Conservation (phyloP, 2,329 filamentous ascomycete genomes). For the Berkeleyomyces rouxiae region DNA sequence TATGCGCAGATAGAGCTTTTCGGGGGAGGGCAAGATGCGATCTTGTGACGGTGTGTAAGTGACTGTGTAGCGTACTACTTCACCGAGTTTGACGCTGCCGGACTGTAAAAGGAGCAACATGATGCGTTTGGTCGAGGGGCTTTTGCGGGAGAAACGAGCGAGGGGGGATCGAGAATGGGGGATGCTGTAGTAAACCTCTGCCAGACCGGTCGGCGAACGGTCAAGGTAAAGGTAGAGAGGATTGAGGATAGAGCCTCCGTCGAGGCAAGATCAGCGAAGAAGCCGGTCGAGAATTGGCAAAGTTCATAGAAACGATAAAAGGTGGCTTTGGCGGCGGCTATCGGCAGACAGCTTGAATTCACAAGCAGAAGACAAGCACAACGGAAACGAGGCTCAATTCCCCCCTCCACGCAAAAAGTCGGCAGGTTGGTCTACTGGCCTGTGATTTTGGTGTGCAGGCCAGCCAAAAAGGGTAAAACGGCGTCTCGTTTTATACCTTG, state of each 20-base stretch:
- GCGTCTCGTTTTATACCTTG: background rate
- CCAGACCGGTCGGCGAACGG: background rate
- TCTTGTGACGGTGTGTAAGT: conserved; percentile 84
- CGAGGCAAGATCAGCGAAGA: background rate
- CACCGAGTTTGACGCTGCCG: conserved; percentile 83
- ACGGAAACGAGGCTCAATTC: background rate
- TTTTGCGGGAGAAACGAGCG: background rate
- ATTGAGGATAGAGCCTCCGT: background rate
- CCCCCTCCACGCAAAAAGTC: background rate
- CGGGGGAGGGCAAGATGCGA: conserved; percentile 73
- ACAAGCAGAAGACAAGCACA: background rate
- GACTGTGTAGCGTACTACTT: conserved; percentile 79
- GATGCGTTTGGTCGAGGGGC: conserved; percentile 15
- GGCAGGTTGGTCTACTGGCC: background rate
- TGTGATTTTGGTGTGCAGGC: background rate
- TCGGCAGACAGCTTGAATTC: background rate
- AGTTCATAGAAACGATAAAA: background rate
- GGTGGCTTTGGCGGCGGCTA: background rate
- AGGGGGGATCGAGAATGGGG: background rate
- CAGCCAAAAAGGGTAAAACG: background rate
- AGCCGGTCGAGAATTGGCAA: background rate
- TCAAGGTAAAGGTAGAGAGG: background rate
- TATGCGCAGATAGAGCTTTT: conserved; percentile 67
- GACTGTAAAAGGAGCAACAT: conserved; percentile 90
- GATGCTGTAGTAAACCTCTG: background rate